These are phyloP conservation scores for Fomitopsis pinicola DNA, from an alignment of 1,284 basidiomycete species.

Conservation along the genomic window DNA sequence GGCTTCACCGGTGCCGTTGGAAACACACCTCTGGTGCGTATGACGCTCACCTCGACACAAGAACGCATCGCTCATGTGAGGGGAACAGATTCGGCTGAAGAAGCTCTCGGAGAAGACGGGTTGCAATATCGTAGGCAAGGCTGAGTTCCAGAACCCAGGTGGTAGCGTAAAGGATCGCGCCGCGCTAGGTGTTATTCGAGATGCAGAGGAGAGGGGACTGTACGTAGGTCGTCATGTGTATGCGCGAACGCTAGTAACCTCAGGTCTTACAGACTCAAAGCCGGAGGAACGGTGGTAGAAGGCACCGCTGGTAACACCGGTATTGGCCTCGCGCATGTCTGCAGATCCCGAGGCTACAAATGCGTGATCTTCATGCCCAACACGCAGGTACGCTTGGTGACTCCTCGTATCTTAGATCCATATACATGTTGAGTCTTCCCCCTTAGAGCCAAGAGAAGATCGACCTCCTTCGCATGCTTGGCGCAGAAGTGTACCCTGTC, in stretches of 20 bases:
- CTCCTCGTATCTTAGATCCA: neutral
- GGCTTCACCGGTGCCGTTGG: slow-evolving; percentile 91
- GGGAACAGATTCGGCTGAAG: slow-evolving; percentile 79
- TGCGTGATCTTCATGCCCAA: slow-evolving; percentile 99
- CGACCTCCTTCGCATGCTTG: slow-evolving; percentile 94
- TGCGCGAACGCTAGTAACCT: neutral
- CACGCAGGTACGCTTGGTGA: slow-evolving; percentile 61
- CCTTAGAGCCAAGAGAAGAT: slow-evolving; percentile 93
- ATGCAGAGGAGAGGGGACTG: slow-evolving; percentile 87
- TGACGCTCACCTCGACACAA: neutral
- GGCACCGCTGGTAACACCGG: slow-evolving; percentile 99
- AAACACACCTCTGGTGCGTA: slow-evolving; percentile 86
- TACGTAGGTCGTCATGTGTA: slow-evolving; percentile 31
- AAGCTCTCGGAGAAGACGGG: slow-evolving; percentile 85
- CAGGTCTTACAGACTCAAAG: slow-evolving; percentile 58
- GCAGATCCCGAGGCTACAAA: slow-evolving; percentile 89
- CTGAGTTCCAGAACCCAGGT: slow-evolving; percentile 99
- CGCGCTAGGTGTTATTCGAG: slow-evolving; percentile 83
- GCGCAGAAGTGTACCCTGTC: slow-evolving; percentile 93
- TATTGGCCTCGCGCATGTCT: slow-evolving; percentile 94
- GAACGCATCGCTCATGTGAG: neutral
- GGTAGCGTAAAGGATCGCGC: slow-evolving; percentile 98
- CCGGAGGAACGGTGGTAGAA: slow-evolving; percentile 95
- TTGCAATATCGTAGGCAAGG: slow-evolving; percentile 90
- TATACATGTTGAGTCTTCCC: slow-evolving; percentile 8